Percentiles rank a stretch among this genome's conserved stretches.
phyloP scores from a whole-genome alignment of 2,329 filamentous ascomycete genomes.

The Intubia oerlemansii region DNA sequence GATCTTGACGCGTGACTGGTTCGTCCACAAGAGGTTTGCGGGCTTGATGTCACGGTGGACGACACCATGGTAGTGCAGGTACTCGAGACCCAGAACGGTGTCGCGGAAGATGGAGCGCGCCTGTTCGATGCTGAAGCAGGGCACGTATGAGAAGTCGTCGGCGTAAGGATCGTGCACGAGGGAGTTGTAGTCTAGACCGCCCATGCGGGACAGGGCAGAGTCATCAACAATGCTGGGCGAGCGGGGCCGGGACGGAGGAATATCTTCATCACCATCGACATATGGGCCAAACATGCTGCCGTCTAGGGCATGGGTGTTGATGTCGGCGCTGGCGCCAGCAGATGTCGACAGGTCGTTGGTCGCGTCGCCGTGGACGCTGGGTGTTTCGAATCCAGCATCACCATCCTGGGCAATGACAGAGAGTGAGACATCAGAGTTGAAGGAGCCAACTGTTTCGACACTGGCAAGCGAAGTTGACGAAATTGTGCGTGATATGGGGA shows the following conservation, averaged over 20 bases:
- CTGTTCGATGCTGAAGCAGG: slow-evolving; percentile 71
- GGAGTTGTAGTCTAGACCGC: slow-evolving; percentile 34
- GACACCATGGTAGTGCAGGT: slow-evolving; percentile 72
- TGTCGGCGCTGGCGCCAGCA: slow-evolving; percentile 20
- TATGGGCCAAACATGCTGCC: slow-evolving; percentile 62
- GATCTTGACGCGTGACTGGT: slow-evolving; percentile 77
- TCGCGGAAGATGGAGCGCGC: slow-evolving; percentile 76
- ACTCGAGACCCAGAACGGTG: slow-evolving; percentile 81
- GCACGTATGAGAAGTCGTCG: slow-evolving; percentile 83
- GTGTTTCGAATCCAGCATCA: slow-evolving; percentile 26
- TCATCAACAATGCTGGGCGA: slow-evolving; percentile 69
- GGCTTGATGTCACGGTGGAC: slow-evolving; percentile 74
- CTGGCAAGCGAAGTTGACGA: too few relatives aligned
- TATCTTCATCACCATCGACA: slow-evolving; percentile 30
- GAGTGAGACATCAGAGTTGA: slow-evolving; percentile 13
- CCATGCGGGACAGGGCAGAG: slow-evolving; percentile 45
- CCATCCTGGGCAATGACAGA: slow-evolving; percentile 7
- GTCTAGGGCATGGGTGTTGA: slow-evolving; percentile 45
- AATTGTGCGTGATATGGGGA: too few relatives aligned
- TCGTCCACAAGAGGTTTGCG: slow-evolving; percentile 77
- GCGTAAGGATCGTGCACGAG: slow-evolving; percentile 45
- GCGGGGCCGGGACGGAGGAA: slow-evolving; percentile 34
- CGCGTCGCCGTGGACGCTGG: slow-evolving; percentile 23
- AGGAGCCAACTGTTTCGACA: too few relatives aligned
- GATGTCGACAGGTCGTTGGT: too few relatives aligned